Percentiles rank a stretch among this genome's conserved stretches.
Conservation (phyloP, 306 rosid species). For the Sicyos edulis region DNA sequence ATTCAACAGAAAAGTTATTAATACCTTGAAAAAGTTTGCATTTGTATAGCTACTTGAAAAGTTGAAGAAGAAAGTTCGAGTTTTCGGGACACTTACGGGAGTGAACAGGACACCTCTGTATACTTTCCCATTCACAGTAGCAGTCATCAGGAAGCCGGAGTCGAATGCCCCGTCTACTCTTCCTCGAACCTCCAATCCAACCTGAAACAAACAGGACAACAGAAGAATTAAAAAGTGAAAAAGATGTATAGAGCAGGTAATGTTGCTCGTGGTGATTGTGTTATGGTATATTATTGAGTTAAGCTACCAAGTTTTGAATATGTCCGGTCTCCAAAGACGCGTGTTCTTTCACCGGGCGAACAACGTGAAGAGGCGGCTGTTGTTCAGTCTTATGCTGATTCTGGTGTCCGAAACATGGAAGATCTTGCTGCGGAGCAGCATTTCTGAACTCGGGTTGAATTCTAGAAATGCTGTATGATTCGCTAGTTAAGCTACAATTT, state of each 20-base stretch:
- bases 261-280: neutral
- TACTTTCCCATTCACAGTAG: slow-evolving; percentile 61
- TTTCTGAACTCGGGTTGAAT: slow-evolving; percentile 7
- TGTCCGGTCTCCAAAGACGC: slow-evolving; percentile 20
- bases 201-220: slow-evolving; percentile 35
- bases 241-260: neutral
- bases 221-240: neutral
- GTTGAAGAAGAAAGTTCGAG: neutral
- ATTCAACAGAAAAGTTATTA: slow-evolving; percentile 8
- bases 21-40: neutral
- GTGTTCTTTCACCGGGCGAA: slow-evolving; percentile 26
- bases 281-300: neutral
- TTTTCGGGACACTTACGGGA: slow-evolving; percentile 51
- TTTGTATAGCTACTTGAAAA: neutral
- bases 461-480: slow-evolving; percentile 23
- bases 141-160: slow-evolving; percentile 79
- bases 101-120: slow-evolving; percentile 81
- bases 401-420: slow-evolving; percentile 37
- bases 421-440: slow-evolving; percentile 32
- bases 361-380: slow-evolving; percentile 24
- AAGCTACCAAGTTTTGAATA: slow-evolving; percentile 13
- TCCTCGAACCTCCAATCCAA: slow-evolving; percentile 80
- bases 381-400: slow-evolving; percentile 37
- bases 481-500: slow-evolving; percentile 33
- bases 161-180: slow-evolving; percentile 84